Base-by-base conservation (phyloP, 805 yeast species). In the Dipodascopsis uninucleata region DNA sequence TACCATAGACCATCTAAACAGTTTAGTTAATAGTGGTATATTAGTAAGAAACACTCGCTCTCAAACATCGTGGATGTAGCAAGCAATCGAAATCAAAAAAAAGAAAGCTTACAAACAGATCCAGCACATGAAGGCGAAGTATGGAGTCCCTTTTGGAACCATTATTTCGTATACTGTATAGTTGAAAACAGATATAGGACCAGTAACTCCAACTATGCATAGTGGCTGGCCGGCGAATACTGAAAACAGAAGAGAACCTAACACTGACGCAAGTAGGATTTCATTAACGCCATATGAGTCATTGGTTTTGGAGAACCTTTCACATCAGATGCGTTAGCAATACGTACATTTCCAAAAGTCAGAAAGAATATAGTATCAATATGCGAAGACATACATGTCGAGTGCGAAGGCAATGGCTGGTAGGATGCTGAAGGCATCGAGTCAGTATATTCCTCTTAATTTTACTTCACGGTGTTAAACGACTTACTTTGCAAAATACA, bases 241-340 rank as follows among this genome's bases (percentile, higher is more conserved):
- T 0, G 97, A 96, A 68, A 93, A 90, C 1, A 85, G 79, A 4
- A 89, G 74, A 0, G 97, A 97, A 0, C 86, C 97, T 61, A 93
- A 64, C 0, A 96, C 96, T 25, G 89, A 79, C 5, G 93, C 73
- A 60, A 93, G 59, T 20, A 90, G 70, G 2, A 90, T 83, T 60
- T 90, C 98, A 60, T 90, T 93, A 3, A 93, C 83, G 2, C 98
- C 98, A 58, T 87, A 90, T 9, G 89, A 74, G 54, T 84, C 79
- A 38, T 83, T 67, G 0, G 98, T 90, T 50, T 86, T 81, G 63
- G 89, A 96, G 64, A 88, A 89, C 96, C 90, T 84, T 61, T 90
- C 97, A 87, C 96, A 0, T 97, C 95, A 71, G 90, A 90, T 0
- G 97, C 96, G 32, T 90, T 74, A 0, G 97, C 97, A 1, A 97